Evolutionary conservation across 345 rosid species (phyloP), one percentile per base, ranked within the genome.

Genomic region (Crucihimalaya himalaica): DNA sequence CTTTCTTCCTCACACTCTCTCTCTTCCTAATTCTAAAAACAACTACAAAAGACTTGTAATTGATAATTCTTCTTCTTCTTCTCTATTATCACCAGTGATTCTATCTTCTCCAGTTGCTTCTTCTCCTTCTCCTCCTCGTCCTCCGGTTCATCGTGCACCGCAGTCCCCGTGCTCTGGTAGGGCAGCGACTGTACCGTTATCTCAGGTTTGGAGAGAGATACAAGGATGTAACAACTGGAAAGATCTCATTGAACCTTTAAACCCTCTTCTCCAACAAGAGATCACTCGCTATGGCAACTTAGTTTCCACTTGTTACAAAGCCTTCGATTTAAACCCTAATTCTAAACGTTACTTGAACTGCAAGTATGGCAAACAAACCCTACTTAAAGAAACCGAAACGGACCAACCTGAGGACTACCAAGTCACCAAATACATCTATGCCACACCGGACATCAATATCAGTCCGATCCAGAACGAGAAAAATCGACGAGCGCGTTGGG

Each of bases 361-460:
- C 89, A 93, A 87, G 83, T 86, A 85, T 14, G 92, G 96, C 0
- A 93, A 82, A 74, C 73, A 73, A 50, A 81, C 7, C 75, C 46
- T 93, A 84, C 63, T 93, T 6, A 61, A 66, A 16, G 76, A 84
- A 56, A 80, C 86, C 11, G 87, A 86, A 10, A 39, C 87, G 79
- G 82, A 72, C 32, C 61, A 83, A 40, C 84, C 86, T 1, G 93
- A 87, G 0, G 70, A 53, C 6, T 93, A 93, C 68, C 72, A 84
- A 35, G 88, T 93, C 29, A 88, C 92, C 12, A 93, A 90, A 68
- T 89, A 93, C 81, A 89, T 93, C 83, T 90, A 93, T 65, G 97
- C 93, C 8, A 90, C 97, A 6, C 93, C 98, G 0, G 89, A 87
- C 10, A 67, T 88, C 39, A 85, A 27, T 23, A 74, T 86, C 19